phyloP scores from a whole-genome alignment of 176 grass and related monocot genomes.

The Oryza rufipogon region DNA sequence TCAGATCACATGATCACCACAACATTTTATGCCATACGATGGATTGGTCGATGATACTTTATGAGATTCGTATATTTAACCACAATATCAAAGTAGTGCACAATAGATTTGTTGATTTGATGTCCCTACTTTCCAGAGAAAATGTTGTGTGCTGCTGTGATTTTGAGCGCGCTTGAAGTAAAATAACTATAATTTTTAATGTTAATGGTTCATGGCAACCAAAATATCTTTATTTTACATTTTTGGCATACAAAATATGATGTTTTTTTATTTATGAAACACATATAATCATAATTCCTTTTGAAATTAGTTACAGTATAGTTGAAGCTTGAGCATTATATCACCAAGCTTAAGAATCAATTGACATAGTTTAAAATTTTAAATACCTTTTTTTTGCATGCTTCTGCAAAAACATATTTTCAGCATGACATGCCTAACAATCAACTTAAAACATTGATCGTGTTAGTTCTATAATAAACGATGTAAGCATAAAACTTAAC shows the following conservation, averaged over 20 bases:
- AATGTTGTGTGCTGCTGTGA: not conserved
- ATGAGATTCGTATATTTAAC: conserved; percentile 40
- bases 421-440: not conserved
- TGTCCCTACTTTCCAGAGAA: not conserved
- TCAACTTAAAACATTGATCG: not conserved
- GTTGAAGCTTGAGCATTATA: not conserved
- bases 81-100: conserved; percentile 20
- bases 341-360: not conserved
- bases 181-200: not conserved
- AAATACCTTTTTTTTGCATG: not conserved
- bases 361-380: not conserved
- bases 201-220: not conserved
- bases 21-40: conserved; percentile 4
- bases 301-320: not conserved
- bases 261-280: not conserved
- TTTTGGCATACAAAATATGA: not conserved
- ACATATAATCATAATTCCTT: not conserved
- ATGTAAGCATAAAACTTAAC: not conserved
- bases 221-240: not conserved
- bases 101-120: conserved; percentile 19
- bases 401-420: not conserved
- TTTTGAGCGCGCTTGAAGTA: not conserved
- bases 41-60: not conserved
- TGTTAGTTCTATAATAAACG: not conserved
- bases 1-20: conserved; percentile 27